phyloP scores from a whole-genome alignment of 345 rosid genomes.

The Arabis hirsuta region DNA sequence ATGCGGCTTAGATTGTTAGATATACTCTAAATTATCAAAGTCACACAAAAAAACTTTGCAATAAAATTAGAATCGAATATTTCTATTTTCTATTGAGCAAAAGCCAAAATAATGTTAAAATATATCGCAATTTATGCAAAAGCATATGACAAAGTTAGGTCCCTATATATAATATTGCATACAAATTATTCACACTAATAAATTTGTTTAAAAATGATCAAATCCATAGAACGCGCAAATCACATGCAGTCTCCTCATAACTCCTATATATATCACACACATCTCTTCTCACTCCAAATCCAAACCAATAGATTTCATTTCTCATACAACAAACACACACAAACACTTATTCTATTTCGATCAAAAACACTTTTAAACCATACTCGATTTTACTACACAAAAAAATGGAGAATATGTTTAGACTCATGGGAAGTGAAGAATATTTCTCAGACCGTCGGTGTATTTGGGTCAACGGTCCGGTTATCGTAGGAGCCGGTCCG shows the following conservation, averaged over 20 bases:
- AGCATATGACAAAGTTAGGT: constrained; percentile 41
- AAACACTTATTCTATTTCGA: constrained; percentile 6
- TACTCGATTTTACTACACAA: background rate
- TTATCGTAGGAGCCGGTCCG: constrained; percentile 61
- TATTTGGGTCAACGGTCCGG: constrained; percentile 49
- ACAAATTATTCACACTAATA: constrained; percentile 30
- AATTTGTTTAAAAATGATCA: background rate
- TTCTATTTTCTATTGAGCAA: constrained; percentile 3
- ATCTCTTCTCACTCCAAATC: constrained; percentile 36
- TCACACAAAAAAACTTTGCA: constrained; percentile 14
- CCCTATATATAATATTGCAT: constrained; percentile 8
- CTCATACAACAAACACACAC: constrained; percentile 5
- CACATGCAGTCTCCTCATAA: constrained; percentile 34
- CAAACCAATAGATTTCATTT: constrained; percentile 30
- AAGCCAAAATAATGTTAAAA: constrained; percentile 4
- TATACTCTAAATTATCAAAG: constrained; percentile 32
- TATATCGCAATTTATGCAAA: constrained; percentile 36
- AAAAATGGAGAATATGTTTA: constrained; percentile 54
- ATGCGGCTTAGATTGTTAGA: background rate
- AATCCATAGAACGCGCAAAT: constrained; percentile 30
- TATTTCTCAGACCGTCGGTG: constrained; percentile 52
- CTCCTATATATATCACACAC: constrained; percentile 26
- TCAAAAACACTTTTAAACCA: constrained; percentile 17
- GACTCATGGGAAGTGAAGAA: constrained; percentile 50
- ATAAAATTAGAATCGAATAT: constrained; percentile 39